Percentiles rank a stretch among this genome's conserved stretches.
phyloP scores from a whole-genome alignment of 805 yeast genomes.

The Torulaspora franciscae region DNA sequence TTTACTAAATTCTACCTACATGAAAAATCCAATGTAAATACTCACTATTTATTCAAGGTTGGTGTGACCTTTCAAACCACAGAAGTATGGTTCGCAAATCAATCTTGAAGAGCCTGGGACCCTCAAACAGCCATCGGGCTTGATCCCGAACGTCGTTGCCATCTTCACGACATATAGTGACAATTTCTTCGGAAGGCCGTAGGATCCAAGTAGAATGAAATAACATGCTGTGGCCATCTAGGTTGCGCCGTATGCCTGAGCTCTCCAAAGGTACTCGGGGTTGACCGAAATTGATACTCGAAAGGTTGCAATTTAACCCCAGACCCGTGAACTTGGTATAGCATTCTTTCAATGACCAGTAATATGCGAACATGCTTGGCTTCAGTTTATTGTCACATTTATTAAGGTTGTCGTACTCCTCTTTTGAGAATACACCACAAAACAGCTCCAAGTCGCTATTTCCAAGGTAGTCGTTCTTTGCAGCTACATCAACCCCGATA shows the following conservation, averaged over 20 bases:
- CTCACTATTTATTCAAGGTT: neutral
- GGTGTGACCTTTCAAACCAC: neutral
- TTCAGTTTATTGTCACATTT: constrained; percentile 17
- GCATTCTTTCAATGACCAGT: constrained; percentile 80
- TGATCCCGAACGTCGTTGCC: neutral
- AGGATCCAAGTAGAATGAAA: constrained; percentile 27
- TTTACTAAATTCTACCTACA: neutral
- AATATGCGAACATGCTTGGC: constrained; percentile 45
- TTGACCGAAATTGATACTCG: constrained; percentile 29
- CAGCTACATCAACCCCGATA: constrained; percentile 48
- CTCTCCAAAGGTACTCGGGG: constrained; percentile 5
- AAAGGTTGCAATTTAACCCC: constrained; percentile 45
- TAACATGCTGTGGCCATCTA: constrained; percentile 11
- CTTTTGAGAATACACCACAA: constrained; percentile 39
- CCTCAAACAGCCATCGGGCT: neutral
- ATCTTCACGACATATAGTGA: constrained; percentile 17
- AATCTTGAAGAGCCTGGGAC: constrained; percentile 3
- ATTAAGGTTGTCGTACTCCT: constrained; percentile 37
- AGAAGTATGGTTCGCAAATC: constrained; percentile 1
- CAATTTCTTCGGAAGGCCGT: constrained; percentile 11
- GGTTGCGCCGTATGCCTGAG: constrained; percentile 2
- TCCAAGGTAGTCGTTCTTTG: constrained; percentile 29
- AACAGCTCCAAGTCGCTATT: constrained; percentile 36
- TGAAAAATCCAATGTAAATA: too few relatives aligned
- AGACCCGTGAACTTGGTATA: constrained; percentile 62